Evolutionary conservation across 305 asterid species (phyloP), one percentile per base, ranked within the genome.

Genomic region (Rubia tinctorum): DNA sequence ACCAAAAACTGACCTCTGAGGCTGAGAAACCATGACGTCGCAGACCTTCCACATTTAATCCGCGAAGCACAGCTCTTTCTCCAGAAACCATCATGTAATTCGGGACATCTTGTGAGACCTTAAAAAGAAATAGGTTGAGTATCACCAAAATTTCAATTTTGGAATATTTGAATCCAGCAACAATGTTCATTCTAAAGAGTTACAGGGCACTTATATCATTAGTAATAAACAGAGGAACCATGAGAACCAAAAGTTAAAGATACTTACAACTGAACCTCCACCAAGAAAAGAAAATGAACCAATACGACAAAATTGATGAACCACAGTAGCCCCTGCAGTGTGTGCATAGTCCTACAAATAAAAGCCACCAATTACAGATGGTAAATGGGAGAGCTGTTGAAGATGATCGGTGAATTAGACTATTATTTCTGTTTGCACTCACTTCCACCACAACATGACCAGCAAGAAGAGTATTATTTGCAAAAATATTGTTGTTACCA

Each of bases 401-500:
- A 51, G 58, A 30, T 42, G 55, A n/a, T 11, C 51, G 72, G 61
- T 56, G 11, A 27, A 77, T 27, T 76, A 64, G 69, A 80, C 30
- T 62, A 73, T 17, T 60, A 47, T 59, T 17, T 63, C 56, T 55
- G 58, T 15, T 73, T 75, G 43, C 59, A 69, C 79, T 82, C 75
- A 91, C 98, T 97, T 90, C 99, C 68, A 95, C 95, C 44, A 83
- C 77, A 72, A 92, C 95, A 87, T 95, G 99, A 77, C 99, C 99
- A 6, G 96, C 99, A 80, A 95, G 79, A 59, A 95, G 89, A 78
- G 99, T 95, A 82, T 77, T 90, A 83, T 95, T 95, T 12, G 98
- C 99, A 73, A 94, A 84, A 85, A 91, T 89, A 77, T 89, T 92
- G 80, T 82, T 78, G 80, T 80, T 82, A 63, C 98, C 93, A 83